A percentile compares a stretch with the other conserved stretches of the same genome.
phyloP scores from a whole-genome alignment of 2,329 filamentous ascomycete genomes.

The Cladosporium velox region DNA sequence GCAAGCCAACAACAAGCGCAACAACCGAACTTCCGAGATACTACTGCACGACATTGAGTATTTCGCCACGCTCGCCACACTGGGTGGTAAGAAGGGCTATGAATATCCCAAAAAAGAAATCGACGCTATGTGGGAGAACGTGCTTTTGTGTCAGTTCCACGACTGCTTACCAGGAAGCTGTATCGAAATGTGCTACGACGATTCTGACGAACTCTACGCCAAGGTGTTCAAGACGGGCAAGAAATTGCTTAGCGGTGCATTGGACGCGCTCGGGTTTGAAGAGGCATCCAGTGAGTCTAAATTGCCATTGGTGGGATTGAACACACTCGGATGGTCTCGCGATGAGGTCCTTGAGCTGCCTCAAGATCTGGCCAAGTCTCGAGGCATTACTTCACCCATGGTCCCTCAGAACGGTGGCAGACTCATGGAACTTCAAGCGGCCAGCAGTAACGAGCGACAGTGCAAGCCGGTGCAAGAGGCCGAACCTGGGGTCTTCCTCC shows the following conservation, averaged over 20 bases:
- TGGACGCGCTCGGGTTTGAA: conserved; percentile 65
- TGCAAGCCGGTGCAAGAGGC: conserved; percentile 48
- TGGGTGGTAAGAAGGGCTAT: conserved; percentile 66
- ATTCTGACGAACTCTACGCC: conserved; percentile 86
- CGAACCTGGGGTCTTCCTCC: conserved; percentile 60
- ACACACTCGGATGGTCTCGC: conserved; percentile 85
- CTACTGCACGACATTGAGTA: conserved; percentile 86
- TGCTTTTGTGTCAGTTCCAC: conserved; percentile 94
- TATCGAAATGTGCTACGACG: conserved; percentile 98
- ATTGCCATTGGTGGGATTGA: conserved; percentile 60
- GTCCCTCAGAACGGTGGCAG: background rate
- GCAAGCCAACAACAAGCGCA: conserved; percentile 94
- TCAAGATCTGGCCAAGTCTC: background rate
- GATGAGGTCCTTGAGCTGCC: conserved; percentile 5
- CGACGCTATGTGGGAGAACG: conserved; percentile 92
- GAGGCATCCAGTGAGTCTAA: conserved; percentile 42
- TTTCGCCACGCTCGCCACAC: conserved; percentile 79
- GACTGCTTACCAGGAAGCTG: conserved; percentile 93
- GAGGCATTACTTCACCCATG: background rate
- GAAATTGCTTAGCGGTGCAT: conserved; percentile 69
- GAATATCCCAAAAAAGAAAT: conserved; percentile 93
- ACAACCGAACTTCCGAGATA: conserved; percentile 84
- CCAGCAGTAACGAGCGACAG: background rate
- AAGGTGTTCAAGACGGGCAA: conserved; percentile 77
- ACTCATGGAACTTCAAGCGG: background rate